Percentiles rank a stretch among this genome's conserved stretches.
Conservation (phyloP, 345 rosid species). For the Eucalyptus sp. region DNA sequence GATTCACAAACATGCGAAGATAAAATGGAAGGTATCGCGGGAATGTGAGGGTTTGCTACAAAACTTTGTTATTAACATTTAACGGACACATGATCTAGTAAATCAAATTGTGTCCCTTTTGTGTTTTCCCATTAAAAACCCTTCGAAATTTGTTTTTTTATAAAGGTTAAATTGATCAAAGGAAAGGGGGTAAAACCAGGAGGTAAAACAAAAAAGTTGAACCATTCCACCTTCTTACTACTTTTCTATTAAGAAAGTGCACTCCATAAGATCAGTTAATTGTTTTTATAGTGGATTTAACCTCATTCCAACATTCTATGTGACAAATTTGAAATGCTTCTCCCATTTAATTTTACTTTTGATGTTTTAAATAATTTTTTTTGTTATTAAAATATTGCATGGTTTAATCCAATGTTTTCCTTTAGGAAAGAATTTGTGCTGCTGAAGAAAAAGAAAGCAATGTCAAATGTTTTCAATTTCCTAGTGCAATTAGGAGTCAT, state of each 20-base stretch:
- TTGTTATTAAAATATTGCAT: neutral
- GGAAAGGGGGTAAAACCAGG: neutral
- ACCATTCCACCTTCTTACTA: neutral
- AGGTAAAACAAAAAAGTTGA: neutral
- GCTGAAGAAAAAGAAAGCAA: neutral
- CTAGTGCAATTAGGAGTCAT: neutral
- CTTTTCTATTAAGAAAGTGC: neutral
- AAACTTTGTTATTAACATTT: neutral
- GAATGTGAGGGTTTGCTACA: neutral
- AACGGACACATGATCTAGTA: rapidly evolving
- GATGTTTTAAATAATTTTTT: too few relatives aligned
- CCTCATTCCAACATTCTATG: neutral
- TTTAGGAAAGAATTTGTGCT: neutral
- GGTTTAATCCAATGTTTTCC: neutral
- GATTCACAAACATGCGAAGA: too few relatives aligned
- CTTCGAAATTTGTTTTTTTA: neutral
- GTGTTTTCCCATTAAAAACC: neutral
- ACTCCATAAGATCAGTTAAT: neutral
- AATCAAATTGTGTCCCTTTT: neutral
- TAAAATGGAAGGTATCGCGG: neutral
- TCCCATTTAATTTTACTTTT: neutral
- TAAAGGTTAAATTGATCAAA: neutral
- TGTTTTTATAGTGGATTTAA: neutral
- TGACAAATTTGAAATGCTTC: neutral
- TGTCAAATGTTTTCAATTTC: neutral